phyloP scores from a whole-genome alignment of 2,329 filamentous ascomycete species.

The Colletotrichum lupini region DNA sequence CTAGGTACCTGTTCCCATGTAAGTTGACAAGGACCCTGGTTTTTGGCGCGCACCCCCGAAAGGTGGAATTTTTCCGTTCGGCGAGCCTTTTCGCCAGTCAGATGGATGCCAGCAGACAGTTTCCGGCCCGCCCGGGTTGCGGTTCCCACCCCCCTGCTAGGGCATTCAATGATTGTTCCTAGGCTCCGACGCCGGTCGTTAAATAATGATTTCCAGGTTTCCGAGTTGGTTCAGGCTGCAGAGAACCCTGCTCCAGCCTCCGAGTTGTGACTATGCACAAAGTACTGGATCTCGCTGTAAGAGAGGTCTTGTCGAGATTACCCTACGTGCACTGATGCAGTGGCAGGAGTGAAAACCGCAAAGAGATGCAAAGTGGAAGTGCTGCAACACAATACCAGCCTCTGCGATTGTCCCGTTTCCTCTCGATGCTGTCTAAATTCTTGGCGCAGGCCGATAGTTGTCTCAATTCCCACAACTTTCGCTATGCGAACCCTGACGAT shows the following conservation, averaged over 20 bases:
- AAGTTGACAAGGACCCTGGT: not conserved
- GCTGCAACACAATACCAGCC: not conserved
- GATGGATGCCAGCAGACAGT: constrained; percentile 9
- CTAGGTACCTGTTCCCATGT: not conserved
- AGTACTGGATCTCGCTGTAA: not conserved
- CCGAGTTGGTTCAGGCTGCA: not conserved
- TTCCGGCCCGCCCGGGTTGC: constrained; percentile 24
- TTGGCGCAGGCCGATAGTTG: not conserved
- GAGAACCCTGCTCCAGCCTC: not conserved
- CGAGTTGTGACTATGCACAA: not conserved
- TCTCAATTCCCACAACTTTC: not conserved
- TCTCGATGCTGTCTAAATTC: not conserved
- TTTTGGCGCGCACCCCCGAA: not conserved
- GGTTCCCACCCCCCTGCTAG: constrained; percentile 13
- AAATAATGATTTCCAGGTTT: constrained; percentile 10
- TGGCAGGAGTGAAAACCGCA: not conserved
- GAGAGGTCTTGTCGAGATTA: not conserved
- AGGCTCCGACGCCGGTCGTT: constrained; percentile 14
- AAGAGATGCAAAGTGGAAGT: not conserved
- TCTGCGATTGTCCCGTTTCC: not conserved
- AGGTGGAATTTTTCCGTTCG: constrained; percentile 8
- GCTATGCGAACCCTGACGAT: not conserved
- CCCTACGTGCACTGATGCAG: not conserved
- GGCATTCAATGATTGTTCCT: constrained; percentile 8
- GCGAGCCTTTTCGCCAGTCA: not conserved